Evolutionary conservation across 345 rosid species (phyloP), one percentile per base, ranked within the genome.

Genomic region (Corchorus olitorius): DNA sequence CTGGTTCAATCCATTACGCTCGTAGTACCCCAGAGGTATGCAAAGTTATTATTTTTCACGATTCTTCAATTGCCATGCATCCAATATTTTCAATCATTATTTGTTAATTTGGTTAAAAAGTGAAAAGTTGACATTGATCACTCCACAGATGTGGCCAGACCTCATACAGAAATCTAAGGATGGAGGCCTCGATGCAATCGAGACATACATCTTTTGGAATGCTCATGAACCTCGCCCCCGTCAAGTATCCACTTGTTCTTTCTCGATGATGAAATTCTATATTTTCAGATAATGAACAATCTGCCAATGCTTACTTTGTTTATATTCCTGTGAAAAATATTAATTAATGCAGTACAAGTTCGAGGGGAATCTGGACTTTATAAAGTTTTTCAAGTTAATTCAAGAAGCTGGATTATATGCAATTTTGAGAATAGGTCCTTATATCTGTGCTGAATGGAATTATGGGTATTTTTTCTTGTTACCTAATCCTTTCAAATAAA

Each of bases 381-480:
- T 88, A 5, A 77, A 77, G 13, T 90, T 90, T 33, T 62, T 90
- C 41, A 84, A 87, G 79, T 65, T 65, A 2, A 74, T 87, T 72
- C 79, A 86, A 70, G 55, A 77, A 34, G 79, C 81, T 48, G 90
- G 89, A 43, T 56, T 90, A 0, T 78, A 81, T 68, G 83, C 72
- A 50, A 84, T 89, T 61, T 76, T 88, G 53, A 86, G 90, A 17
- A 86, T 89, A 19, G 89, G 93, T 39, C 89, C 89, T 59, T 87
- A 87, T 8, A 84, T 79, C n/a, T 87, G 89, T 45, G 89, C 86
- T 0, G 90, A 88, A 72, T 88, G 94, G 94, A 90, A 85, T 39
- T 88, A 83, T 15, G 92, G 93, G 93, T 89, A 77, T 64, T 34
- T 22, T 14, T 45, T 39, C 50, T 19, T 15, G 19, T 15, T n/a